A percentile compares a stretch with the other conserved stretches of the same genome.
These are phyloP conservation scores for Fusarium buxicola DNA, from an alignment of 2,329 filamentous ascomycete genomes.

Conservation along the genomic window DNA sequence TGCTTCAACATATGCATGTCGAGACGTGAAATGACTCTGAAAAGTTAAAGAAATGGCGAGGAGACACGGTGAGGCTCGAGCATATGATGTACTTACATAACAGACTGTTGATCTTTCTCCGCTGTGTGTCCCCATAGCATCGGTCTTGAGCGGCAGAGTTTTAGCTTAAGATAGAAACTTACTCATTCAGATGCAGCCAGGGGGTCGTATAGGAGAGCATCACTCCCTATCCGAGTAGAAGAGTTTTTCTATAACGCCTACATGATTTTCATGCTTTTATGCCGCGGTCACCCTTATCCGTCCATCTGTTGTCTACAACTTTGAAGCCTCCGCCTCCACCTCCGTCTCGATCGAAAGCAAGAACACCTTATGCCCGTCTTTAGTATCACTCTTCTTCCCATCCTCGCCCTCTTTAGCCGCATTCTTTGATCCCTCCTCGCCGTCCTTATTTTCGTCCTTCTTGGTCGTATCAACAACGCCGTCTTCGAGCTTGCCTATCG, in stretches of 20 bases:
- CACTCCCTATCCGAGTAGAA: too few species aligned
- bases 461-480: slow-evolving; percentile 53
- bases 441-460: slow-evolving; percentile 45
- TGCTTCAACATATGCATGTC: too few species aligned
- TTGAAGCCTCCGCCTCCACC: slow-evolving; percentile 27
- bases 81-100: too few species aligned
- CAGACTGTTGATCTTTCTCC: too few species aligned
- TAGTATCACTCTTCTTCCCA: slow-evolving; percentile 26
- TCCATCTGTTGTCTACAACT: not conserved
- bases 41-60: too few species aligned
- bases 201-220: too few species aligned
- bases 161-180: too few species aligned
- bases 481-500: slow-evolving; percentile 53
- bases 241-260: not conserved
- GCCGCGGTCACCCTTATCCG: not conserved
- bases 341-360: slow-evolving; percentile 50
- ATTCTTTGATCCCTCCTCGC: slow-evolving; percentile 30
- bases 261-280: not conserved
- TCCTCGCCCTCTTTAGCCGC: slow-evolving; percentile 28
- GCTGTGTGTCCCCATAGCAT: too few species aligned
- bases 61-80: too few species aligned
- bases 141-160: too few species aligned
- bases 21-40: too few species aligned
- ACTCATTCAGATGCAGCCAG: too few species aligned
- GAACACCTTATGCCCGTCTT: slow-evolving; percentile 48